Conservation (phyloP, 2,329 filamentous ascomycete genomes). For the Trichoderma afroharzianum region DNA sequence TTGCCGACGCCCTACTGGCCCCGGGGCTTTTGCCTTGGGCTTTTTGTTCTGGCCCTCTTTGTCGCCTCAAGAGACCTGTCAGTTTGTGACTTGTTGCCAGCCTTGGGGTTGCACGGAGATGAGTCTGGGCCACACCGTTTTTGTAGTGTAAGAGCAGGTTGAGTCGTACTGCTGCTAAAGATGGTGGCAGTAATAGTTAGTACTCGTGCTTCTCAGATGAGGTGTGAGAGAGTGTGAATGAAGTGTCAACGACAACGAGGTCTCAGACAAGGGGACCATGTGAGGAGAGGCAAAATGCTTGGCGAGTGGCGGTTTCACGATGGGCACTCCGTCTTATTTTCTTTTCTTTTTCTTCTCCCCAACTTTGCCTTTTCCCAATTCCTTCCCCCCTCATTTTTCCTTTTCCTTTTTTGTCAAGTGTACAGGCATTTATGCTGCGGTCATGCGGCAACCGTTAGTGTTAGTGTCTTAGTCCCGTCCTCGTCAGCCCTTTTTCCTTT, state of each 20-base stretch:
- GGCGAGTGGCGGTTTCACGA: slow-evolving; percentile 12
- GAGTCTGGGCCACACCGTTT: background rate
- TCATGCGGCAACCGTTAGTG: background rate
- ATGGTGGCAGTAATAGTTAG: background rate
- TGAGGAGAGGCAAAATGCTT: background rate
- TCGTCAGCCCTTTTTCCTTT: background rate
- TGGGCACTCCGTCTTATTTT: background rate
- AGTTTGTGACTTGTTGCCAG: background rate
- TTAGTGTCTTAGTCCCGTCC: background rate
- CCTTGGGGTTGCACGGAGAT: background rate
- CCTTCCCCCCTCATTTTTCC: background rate
- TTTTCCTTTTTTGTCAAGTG: background rate
- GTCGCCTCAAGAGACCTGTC: slow-evolving; percentile 2
- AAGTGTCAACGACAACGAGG: background rate
- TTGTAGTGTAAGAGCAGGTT: background rate
- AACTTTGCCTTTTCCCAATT: background rate
- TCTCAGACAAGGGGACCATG: background rate
- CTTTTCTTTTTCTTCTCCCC: background rate
- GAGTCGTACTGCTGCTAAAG: background rate
- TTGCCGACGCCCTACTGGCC: slow-evolving; percentile 3
- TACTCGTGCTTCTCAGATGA: background rate
- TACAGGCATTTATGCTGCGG: background rate
- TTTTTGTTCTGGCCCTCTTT: background rate
- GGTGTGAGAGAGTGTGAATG: background rate
- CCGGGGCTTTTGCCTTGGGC: background rate